These are phyloP conservation scores for Tricholomella constricta DNA, from an alignment of 768 basidiomycete genomes.

Conservation along the genomic window DNA sequence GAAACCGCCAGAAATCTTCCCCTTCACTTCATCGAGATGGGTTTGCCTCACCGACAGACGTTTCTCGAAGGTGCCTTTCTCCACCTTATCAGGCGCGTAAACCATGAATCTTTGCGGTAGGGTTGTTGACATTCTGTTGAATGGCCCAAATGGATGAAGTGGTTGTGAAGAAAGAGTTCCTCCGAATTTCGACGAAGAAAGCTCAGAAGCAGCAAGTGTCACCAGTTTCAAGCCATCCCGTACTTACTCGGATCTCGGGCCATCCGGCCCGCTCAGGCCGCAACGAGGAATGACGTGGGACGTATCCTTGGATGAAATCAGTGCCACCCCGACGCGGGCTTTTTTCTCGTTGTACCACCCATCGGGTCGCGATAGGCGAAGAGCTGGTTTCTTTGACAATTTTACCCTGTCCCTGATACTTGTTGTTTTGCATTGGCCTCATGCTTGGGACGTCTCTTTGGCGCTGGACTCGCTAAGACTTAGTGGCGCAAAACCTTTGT, in stretches of 20 bases:
- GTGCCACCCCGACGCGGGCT: too few species aligned
- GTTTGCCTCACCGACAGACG: constrained; percentile 54
- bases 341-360: too few species aligned
- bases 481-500: background rate
- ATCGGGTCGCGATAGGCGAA: too few species aligned
- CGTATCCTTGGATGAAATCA: too few species aligned
- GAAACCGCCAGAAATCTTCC: constrained; percentile 41
- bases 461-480: background rate
- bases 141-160: background rate
- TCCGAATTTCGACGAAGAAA: background rate
- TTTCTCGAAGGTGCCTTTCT: constrained; percentile 56
- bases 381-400: too few species aligned
- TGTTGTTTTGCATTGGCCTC: background rate
- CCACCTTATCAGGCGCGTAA: constrained; percentile 67
- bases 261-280: too few species aligned
- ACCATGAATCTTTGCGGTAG: constrained; percentile 47
- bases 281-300: too few species aligned
- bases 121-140: constrained; percentile 3
- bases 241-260: too few species aligned
- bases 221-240: too few species aligned
- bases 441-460: background rate
- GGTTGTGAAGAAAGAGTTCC: background rate
- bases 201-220: background rate
- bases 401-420: background rate
- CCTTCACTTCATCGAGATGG: constrained; percentile 52